Evolutionary conservation across 768 basidiomycete species (phyloP), one percentile per base, ranked within the genome.

Genomic region (Psilocybe sp.): DNA sequence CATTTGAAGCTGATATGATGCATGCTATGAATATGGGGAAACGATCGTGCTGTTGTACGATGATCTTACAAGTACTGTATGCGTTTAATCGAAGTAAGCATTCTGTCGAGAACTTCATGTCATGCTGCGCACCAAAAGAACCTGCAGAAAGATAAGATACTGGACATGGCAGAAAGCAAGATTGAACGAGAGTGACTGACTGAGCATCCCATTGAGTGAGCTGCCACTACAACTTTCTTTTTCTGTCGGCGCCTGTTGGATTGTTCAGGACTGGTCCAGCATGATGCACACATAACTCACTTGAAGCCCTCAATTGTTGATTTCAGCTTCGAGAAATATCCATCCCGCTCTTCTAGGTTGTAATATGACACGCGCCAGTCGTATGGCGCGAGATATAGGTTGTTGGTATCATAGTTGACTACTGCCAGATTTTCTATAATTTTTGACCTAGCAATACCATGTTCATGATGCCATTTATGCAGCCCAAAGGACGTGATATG

Each of bases 361-460:
- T 81, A 86, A 65, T 82, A 92, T 12, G 89, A 90, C 32, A 91
- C 63, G 36, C 89, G 78, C 96, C 94, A 98, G 59, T 97, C 94
- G 60, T 97, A 97, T 12, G 90, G 82, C 1, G 89, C 89, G 4
- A 92, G 76, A 61, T 84, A 76, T 32, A 95, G 69, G 57, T 93
- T 94, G 58, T 94, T 92, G 0, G 90, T 89, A 59, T 98, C 95
- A 60, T 98, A 98, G 60, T 87, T 88, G 15, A 98, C 80, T 1
- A 87, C 92, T 0, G 96, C 94, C 2, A 98, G 77, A 58, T 99
- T 98, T 67, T 98, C 90, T 9, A 98, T 83, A 45, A 97, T 89
- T 66, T 95, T 94, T 1, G 87, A 84, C 89, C 89, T 89, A 20
- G 40, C 38, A 28, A 54, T 39, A 19, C 31, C n/a, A 11, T 31